A percentile compares a stretch with the other conserved stretches of the same genome.
These are phyloP conservation scores for Mortierella hygrophila DNA, from an alignment of 192 early-diverging fungal species.

Conservation along the genomic window DNA sequence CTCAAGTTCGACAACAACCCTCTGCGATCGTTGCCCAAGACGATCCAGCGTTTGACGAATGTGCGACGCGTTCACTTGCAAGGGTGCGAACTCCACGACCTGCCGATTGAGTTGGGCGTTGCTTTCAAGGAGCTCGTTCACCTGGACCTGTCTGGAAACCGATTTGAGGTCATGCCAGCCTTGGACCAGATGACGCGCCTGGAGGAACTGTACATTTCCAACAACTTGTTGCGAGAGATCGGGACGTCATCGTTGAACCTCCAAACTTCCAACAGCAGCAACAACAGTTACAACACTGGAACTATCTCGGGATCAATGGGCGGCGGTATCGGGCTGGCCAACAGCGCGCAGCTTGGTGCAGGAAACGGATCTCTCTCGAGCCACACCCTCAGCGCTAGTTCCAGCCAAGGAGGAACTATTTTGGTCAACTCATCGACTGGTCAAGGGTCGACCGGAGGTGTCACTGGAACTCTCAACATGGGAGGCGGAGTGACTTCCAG, in stretches of 20 bases:
- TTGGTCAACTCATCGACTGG: not conserved
- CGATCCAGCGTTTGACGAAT: constrained; percentile 39
- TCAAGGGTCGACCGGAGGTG: not conserved
- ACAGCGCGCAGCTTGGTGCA: constrained; percentile 4
- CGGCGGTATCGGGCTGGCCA: constrained; percentile 6
- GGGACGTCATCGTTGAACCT: constrained; percentile 48
- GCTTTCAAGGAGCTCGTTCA: constrained; percentile 52
- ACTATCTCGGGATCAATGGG: constrained; percentile 17
- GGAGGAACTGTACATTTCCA: constrained; percentile 56
- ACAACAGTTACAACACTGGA: constrained; percentile 19
- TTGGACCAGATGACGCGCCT: constrained; percentile 55
- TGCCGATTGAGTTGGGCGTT: constrained; percentile 55
- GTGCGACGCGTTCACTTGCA: constrained; percentile 55
- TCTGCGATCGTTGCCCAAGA: constrained; percentile 42
- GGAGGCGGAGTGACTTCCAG: constrained; percentile 46
- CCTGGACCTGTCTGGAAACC: constrained; percentile 56
- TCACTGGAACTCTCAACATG: not conserved
- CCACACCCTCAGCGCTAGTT: not conserved
- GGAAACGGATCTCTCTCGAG: not conserved
- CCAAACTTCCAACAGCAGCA: constrained; percentile 11
- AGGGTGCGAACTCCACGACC: constrained; percentile 55
- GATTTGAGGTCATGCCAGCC: constrained; percentile 55
- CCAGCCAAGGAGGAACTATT: not conserved
- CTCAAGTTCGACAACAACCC: constrained; percentile 61
- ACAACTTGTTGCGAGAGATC: constrained; percentile 54